Evolutionary conservation across 1,139 yeast species (phyloP).

Genomic region (Geotrichum aggregatum): DNA sequence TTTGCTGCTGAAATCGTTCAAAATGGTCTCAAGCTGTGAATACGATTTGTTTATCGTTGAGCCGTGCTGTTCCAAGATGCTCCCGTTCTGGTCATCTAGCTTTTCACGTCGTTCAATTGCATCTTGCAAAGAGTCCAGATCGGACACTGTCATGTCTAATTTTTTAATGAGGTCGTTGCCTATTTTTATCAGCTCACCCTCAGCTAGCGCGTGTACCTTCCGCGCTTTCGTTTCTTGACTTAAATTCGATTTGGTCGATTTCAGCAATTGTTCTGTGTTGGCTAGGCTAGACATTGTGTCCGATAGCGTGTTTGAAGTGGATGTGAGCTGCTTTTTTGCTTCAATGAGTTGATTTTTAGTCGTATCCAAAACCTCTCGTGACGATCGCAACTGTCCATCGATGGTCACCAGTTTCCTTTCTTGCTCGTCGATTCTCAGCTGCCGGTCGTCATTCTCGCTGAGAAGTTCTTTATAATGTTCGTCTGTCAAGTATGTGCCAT

Average conservation of each 20-base stretch:
- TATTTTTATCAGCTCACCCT: slow-evolving; percentile 31
- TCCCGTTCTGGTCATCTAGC: slow-evolving; percentile 24
- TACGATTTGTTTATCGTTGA: slow-evolving; percentile 12
- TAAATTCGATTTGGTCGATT: slow-evolving; percentile 27
- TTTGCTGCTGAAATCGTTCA: slow-evolving; percentile 11
- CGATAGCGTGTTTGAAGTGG: slow-evolving; percentile 23
- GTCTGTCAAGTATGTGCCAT: slow-evolving; percentile 61
- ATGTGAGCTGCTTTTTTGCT: slow-evolving; percentile 32
- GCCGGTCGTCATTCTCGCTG: slow-evolving; percentile 18
- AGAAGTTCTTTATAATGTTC: slow-evolving; percentile 46
- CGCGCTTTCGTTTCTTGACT: slow-evolving; percentile 31
- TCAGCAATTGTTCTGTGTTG: slow-evolving; percentile 26
- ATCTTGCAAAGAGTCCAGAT: slow-evolving; percentile 30
- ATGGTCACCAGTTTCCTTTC: slow-evolving; percentile 46
- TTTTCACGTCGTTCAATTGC: slow-evolving; percentile 26
- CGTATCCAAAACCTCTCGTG: slow-evolving; percentile 35
- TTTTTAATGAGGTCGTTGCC: slow-evolving; percentile 32
- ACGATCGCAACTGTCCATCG: slow-evolving; percentile 43
- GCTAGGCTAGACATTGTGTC: slow-evolving; percentile 25
- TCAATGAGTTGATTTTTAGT: slow-evolving; percentile 30
- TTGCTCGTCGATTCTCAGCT: slow-evolving; percentile 40
- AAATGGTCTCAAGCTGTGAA: slow-evolving; percentile 22
- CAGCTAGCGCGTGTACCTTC: slow-evolving; percentile 36
- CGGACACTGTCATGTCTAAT: slow-evolving; percentile 32
- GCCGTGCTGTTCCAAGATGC: slow-evolving; percentile 23